These are phyloP conservation scores for Neurospora crassa DNA, from an alignment of 2,329 filamentous ascomycete species.

Conservation along the genomic window DNA sequence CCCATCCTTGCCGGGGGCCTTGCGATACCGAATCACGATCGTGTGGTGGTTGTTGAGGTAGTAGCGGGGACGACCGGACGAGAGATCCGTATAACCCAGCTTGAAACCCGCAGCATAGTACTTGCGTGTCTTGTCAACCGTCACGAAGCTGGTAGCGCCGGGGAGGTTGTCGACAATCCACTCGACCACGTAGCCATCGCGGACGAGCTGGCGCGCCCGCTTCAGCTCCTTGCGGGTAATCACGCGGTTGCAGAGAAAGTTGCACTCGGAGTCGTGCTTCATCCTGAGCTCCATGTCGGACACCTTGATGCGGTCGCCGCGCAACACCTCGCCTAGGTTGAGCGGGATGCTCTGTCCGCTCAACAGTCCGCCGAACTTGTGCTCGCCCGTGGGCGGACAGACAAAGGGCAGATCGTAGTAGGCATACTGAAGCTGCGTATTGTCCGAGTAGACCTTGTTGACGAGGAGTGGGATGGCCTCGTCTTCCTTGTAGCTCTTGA, in stretches of 20 bases:
- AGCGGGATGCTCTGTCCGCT: slow-evolving; percentile 71
- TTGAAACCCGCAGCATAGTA: slow-evolving; percentile 91
- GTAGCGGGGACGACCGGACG: slow-evolving; percentile 50
- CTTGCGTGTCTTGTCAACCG: slow-evolving; percentile 72
- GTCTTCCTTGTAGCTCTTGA: slow-evolving; percentile 67
- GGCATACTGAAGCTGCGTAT: slow-evolving; percentile 83
- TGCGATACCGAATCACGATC: slow-evolving; percentile 69
- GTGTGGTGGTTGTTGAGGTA: slow-evolving; percentile 86
- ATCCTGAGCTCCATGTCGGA: slow-evolving; percentile 77
- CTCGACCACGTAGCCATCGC: slow-evolving; percentile 75
- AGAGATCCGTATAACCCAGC: slow-evolving; percentile 65
- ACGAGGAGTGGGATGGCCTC: slow-evolving; percentile 77
- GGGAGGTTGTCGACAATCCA: slow-evolving; percentile 93
- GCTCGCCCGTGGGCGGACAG: slow-evolving; percentile 64
- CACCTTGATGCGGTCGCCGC: slow-evolving; percentile 74
- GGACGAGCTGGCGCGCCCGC: slow-evolving; percentile 62
- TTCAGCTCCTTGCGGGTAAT: slow-evolving; percentile 55
- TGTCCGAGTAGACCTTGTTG: slow-evolving; percentile 87
- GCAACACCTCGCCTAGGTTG: slow-evolving; percentile 79
- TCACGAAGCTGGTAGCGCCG: slow-evolving; percentile 80
- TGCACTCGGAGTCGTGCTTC: slow-evolving; percentile 64
- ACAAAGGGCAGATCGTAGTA: slow-evolving; percentile 85
- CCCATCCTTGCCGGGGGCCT: slow-evolving; percentile 58
- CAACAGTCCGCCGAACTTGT: slow-evolving; percentile 56
- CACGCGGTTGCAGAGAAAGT: slow-evolving; percentile 60